A percentile compares a stretch with the other conserved stretches of the same genome.
phyloP scores from a whole-genome alignment of 352 stramenopile genomes.

The Phytophthora citrophthora region DNA sequence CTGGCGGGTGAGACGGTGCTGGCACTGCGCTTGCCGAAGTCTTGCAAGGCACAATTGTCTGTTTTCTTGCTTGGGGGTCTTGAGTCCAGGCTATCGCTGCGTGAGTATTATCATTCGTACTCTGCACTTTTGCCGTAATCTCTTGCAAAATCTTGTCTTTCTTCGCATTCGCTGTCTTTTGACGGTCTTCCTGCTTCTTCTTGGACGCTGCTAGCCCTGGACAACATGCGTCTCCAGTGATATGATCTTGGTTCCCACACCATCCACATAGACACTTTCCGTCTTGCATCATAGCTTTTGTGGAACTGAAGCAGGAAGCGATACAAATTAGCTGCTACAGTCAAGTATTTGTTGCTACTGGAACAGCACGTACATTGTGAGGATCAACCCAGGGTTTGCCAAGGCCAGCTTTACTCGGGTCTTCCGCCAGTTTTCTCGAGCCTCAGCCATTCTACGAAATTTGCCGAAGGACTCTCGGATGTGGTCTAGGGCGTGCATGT shows the following conservation, averaged over 20 bases:
- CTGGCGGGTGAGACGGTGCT: not conserved
- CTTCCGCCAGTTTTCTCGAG: slow-evolving; percentile 79
- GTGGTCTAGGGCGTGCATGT: slow-evolving; percentile 74
- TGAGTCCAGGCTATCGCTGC: not conserved
- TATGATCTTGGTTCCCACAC: slow-evolving; percentile 79
- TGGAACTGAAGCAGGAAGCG: slow-evolving; percentile 47
- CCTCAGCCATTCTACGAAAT: slow-evolving; percentile 64
- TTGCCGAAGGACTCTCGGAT: slow-evolving; percentile 61
- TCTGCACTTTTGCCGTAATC: slow-evolving; percentile 46
- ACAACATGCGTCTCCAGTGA: slow-evolving; percentile 63
- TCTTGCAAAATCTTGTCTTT: slow-evolving; percentile 39
- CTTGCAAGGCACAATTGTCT: not conserved
- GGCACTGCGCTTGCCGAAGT: not conserved
- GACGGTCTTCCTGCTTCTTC: slow-evolving; percentile 51
- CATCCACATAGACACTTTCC: slow-evolving; percentile 83
- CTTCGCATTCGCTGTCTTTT: slow-evolving; percentile 61
- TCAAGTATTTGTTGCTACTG: too few species aligned
- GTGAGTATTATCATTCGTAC: slow-evolving; percentile 42
- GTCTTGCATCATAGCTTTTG: slow-evolving; percentile 86
- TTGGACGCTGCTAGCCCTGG: slow-evolving; percentile 51
- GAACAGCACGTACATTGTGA: slow-evolving; percentile 60
- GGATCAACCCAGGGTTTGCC: slow-evolving; percentile 65
- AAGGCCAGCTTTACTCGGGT: slow-evolving; percentile 77
- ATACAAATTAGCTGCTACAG: not conserved
- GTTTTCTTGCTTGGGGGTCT: slow-evolving; percentile 10